These are phyloP conservation scores for Protostelium mycophagum DNA, from an alignment of 78 protist species.

Conservation along the genomic window DNA sequence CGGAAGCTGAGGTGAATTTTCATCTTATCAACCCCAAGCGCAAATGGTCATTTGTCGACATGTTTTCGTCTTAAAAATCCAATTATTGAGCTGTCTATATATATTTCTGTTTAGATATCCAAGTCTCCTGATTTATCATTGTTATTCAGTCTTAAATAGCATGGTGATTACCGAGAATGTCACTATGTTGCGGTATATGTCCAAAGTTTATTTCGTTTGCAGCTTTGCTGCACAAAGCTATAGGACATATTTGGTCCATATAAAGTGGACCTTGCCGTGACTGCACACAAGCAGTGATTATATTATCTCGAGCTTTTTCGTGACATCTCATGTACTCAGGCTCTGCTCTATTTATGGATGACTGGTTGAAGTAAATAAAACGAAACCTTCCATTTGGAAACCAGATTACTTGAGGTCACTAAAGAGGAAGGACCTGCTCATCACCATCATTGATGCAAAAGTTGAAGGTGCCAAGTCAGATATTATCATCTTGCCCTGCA, in stretches of 20 bases:
- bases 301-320: neutral
- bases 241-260: neutral
- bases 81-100: too few relatives aligned
- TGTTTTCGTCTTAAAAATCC: too few relatives aligned
- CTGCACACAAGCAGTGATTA: neutral
- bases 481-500: neutral
- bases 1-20: too few relatives aligned
- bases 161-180: too few relatives aligned
- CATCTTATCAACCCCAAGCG: too few relatives aligned
- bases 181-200: too few relatives aligned
- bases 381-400: neutral
- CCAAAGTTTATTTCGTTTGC: neutral
- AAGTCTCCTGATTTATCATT: too few relatives aligned
- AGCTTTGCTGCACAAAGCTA: neutral
- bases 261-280: conserved; percentile 7
- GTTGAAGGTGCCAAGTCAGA: neutral
- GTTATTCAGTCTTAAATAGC: too few relatives aligned
- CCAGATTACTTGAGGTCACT: neutral
- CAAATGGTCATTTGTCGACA: too few relatives aligned
- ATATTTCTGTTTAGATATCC: too few relatives aligned
- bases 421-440: neutral
- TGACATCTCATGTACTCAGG: neutral
- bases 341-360: too few relatives aligned
- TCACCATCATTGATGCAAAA: neutral
- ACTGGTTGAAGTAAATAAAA: too few relatives aligned